These are phyloP conservation scores for Monsonia emarginata DNA, from an alignment of 441 rosid species.

Conservation along the genomic window DNA sequence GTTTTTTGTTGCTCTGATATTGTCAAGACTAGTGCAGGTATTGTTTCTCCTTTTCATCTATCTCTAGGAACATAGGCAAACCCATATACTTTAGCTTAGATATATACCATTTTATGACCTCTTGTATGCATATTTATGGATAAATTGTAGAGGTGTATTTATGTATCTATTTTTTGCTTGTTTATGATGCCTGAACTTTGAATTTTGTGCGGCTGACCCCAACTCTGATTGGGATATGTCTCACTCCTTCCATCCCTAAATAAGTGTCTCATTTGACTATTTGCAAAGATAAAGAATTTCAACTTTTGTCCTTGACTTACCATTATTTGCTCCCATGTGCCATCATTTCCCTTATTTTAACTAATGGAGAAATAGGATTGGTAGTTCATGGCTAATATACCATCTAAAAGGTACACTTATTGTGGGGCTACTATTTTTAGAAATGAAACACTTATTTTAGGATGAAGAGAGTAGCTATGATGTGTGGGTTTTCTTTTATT, in stretches of 20 bases:
- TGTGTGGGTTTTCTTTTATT: constrained; percentile 6
- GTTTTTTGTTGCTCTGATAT: constrained; percentile 91
- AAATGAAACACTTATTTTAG: too few relatives aligned
- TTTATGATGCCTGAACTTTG: neutral
- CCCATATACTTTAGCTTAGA: neutral
- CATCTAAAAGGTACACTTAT: too few relatives aligned
- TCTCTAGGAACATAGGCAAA: neutral
- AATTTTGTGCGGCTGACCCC: neutral
- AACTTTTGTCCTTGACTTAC: too few relatives aligned
- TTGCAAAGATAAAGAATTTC: too few relatives aligned
- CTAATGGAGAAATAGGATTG: too few relatives aligned
- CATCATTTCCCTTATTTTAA: too few relatives aligned
- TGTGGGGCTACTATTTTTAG: too few relatives aligned
- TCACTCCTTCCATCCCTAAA: too few relatives aligned
- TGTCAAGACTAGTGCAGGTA: constrained; percentile 92
- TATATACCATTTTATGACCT: neutral
- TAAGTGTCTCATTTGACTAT: too few relatives aligned
- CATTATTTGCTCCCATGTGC: too few relatives aligned
- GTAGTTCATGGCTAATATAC: too few relatives aligned
- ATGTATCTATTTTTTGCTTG: neutral
- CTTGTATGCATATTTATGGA: neutral
- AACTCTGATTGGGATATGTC: neutral
- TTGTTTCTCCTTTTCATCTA: constrained; percentile 6
- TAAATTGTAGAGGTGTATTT: neutral
- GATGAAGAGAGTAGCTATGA: too few relatives aligned